A percentile compares a stretch with the other conserved stretches of the same genome.
phyloP scores from a whole-genome alignment of 768 basidiomycete genomes.

The Coprinopsis marcescibilis region DNA sequence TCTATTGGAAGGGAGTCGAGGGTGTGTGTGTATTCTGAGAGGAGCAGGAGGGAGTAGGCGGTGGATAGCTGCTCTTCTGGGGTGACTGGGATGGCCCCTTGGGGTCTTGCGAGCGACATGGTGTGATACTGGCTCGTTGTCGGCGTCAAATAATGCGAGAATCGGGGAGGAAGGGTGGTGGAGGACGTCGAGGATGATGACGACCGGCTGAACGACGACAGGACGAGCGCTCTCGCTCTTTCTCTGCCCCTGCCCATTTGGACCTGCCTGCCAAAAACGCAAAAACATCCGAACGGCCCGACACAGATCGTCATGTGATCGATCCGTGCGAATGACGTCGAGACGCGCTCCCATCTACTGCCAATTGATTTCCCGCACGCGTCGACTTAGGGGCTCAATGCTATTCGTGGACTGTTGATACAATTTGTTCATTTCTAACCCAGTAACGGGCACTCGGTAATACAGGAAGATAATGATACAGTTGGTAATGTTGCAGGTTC shows the following conservation, averaged over 20 bases:
- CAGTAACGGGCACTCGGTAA: too few species aligned
- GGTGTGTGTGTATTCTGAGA: slow-evolving; percentile 83
- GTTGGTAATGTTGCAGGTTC: not conserved
- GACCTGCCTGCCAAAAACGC: too few species aligned
- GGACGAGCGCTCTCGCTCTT: not conserved
- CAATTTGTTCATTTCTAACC: too few species aligned
- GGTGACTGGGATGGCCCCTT: slow-evolving; percentile 14
- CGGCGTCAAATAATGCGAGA: not conserved
- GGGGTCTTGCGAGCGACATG: slow-evolving; percentile 5
- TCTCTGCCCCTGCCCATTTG: not conserved
- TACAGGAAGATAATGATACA: not conserved
- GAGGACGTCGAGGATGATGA: not conserved
- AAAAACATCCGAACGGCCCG: not conserved
- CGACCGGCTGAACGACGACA: not conserved
- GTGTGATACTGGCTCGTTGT: not conserved
- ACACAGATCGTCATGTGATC: not conserved
- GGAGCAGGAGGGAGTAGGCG: slow-evolving; percentile 61
- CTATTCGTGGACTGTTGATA: too few species aligned
- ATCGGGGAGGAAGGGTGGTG: not conserved
- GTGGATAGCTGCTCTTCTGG: slow-evolving; percentile 29
- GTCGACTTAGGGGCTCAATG: too few species aligned
- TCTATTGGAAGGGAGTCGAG: slow-evolving; percentile 92
- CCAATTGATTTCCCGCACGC: too few species aligned
- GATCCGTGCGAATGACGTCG: too few species aligned
- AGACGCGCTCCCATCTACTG: too few species aligned